Evolutionary conservation across 805 yeast genomes (phyloP).

Genomic region (Blastobotrys muscicola): DNA sequence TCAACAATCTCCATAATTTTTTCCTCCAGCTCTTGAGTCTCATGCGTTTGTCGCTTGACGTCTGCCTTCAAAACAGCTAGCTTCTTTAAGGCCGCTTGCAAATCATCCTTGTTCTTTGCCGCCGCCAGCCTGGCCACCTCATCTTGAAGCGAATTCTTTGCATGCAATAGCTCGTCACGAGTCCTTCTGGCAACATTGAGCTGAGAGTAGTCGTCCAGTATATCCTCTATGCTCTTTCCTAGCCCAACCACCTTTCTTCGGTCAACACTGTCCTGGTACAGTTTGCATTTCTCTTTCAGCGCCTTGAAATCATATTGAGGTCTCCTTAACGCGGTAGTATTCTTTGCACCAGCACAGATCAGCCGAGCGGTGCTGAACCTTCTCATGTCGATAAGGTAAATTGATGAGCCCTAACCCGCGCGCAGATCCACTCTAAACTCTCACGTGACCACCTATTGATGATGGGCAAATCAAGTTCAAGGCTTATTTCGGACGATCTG

Average conservation of each 20-base stretch:
- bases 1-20: slow-evolving; percentile 17
- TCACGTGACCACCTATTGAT: no score
- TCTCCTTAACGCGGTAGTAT: slow-evolving; percentile 8
- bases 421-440: no score
- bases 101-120: not conserved
- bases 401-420: not conserved
- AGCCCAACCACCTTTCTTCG: slow-evolving; percentile 16
- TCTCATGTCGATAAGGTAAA: not conserved
- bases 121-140: slow-evolving; percentile 9
- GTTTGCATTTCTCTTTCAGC: slow-evolving; percentile 8
- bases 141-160: slow-evolving; percentile 14
- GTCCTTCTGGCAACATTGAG: slow-evolving; percentile 8
- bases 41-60: slow-evolving; percentile 12
- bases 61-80: slow-evolving; percentile 14
- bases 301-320: slow-evolving; percentile 16
- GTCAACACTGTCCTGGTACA: slow-evolving; percentile 18
- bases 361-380: not conserved
- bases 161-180: slow-evolving; percentile 11
- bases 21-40: slow-evolving; percentile 7
- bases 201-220: slow-evolving; percentile 19
- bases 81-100: not conserved
- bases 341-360: not conserved
- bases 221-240: slow-evolving; percentile 14
- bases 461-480: no score
- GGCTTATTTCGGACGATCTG: no score